Evolutionary conservation across 164 flowering plant species (phyloP).

Genomic region (Kingdonia uniflora): DNA sequence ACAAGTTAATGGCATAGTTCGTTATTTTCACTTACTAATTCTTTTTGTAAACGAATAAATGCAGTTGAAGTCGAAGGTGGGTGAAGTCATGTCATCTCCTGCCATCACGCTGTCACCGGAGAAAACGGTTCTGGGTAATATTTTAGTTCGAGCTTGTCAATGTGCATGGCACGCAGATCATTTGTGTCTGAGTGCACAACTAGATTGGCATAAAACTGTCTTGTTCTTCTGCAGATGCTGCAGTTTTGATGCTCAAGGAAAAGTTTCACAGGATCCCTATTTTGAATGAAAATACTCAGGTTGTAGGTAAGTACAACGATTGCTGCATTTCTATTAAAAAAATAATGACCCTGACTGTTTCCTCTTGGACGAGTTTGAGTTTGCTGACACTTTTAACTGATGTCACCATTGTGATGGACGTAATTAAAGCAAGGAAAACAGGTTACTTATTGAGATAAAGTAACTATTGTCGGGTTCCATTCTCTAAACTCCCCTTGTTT

Average conservation of each 20-base stretch:
- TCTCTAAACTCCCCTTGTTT: background rate
- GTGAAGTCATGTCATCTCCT: slow-evolving; percentile 23
- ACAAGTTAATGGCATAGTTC: background rate
- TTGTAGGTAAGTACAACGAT: slow-evolving; percentile 16
- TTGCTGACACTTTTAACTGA: too few species aligned
- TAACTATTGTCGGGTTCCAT: too few species aligned
- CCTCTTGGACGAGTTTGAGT: background rate
- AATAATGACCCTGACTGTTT: background rate
- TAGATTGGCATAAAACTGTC: too few species aligned
- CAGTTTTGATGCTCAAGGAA: slow-evolving; percentile 23
- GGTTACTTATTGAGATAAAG: background rate
- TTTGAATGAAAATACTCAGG: slow-evolving; percentile 21
- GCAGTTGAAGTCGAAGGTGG: slow-evolving; percentile 23
- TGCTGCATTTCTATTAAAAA: background rate
- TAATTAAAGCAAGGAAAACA: background rate
- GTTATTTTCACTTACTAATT: background rate
- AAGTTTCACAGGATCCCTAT: slow-evolving; percentile 27
- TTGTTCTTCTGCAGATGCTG: slow-evolving; percentile 20
- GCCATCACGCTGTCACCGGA: slow-evolving; percentile 17
- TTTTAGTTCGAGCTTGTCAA: background rate
- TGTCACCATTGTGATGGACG: too few species aligned
- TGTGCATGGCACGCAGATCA: too few species aligned
- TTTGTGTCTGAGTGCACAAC: too few species aligned
- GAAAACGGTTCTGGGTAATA: slow-evolving; percentile 20
- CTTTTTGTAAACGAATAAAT: background rate